Evolutionary conservation across 352 stramenopile genomes (phyloP).

Genomic region (Pythium pectinolyticum): DNA sequence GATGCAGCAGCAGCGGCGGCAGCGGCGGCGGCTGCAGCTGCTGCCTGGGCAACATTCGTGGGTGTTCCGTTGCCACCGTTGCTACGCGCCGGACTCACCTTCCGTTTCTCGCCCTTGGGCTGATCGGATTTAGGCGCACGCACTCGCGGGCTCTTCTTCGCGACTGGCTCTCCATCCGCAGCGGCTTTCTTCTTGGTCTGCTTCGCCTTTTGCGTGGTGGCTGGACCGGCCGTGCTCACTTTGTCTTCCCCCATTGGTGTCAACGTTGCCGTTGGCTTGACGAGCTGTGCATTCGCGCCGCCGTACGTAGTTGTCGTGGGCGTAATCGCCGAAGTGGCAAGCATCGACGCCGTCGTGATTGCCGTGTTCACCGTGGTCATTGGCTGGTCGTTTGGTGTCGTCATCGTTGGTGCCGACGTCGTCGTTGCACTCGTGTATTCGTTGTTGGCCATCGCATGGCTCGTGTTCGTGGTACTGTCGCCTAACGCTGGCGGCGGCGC

Average conservation of each 20-base stretch:
- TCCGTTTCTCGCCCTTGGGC: slow-evolving; percentile 29
- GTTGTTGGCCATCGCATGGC: slow-evolving; percentile 6
- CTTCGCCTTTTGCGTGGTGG: slow-evolving; percentile 23
- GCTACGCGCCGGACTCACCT: slow-evolving; percentile 19
- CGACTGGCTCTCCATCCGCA: slow-evolving; percentile 20
- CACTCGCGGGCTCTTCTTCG: slow-evolving; percentile 37
- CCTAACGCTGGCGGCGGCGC: background rate
- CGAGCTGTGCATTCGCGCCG: slow-evolving; percentile 19
- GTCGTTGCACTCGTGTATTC: background rate
- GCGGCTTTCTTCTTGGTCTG: slow-evolving; percentile 30
- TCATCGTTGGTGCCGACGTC: background rate
- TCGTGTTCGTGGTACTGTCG: background rate
- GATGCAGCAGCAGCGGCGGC: background rate
- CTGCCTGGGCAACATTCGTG: background rate
- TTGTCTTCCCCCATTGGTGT: slow-evolving; percentile 33
- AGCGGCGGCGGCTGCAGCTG: background rate
- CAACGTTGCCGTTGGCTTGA: slow-evolving; percentile 23
- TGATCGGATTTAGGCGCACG: slow-evolving; percentile 25
- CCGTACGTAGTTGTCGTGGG: slow-evolving; percentile 29
- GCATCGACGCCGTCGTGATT: slow-evolving; percentile 7
- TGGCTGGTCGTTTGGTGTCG: background rate
- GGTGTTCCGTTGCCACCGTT: slow-evolving; percentile 1
- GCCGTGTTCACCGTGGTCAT: slow-evolving; percentile 13
- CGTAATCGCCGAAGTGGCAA: slow-evolving; percentile 21
- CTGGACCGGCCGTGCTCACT: slow-evolving; percentile 15